A percentile compares a stretch with the other conserved stretches of the same genome.
Conservation (phyloP, 768 basidiomycete genomes). For the Paxillus rubicundulus region DNA sequence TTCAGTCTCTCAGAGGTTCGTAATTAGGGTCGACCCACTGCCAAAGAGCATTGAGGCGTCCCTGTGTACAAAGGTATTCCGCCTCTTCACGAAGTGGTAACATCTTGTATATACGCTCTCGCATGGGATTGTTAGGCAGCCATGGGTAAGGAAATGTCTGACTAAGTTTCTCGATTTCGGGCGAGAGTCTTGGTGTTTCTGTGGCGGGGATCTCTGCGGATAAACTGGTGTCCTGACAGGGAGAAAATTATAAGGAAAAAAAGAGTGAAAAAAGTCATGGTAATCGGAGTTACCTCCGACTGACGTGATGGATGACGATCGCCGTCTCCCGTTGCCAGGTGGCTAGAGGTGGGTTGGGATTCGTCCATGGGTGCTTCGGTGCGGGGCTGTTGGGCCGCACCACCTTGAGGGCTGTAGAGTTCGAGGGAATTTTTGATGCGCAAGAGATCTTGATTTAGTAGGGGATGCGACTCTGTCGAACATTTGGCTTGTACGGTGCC, state of each 20-base stretch:
- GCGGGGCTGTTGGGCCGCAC: conserved; percentile 9
- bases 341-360: conserved; percentile 14
- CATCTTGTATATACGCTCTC: conserved; percentile 60
- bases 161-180: conserved; percentile 48
- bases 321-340: background rate
- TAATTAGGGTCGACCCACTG: conserved; percentile 47
- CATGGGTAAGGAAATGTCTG: conserved; percentile 70
- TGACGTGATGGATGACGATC: conserved; percentile 15
- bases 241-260: background rate
- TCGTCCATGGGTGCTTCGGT: conserved; percentile 4
- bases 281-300: conserved; percentile 21
- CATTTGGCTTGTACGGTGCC: conserved; percentile 41
- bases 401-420: conserved; percentile 43
- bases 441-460: conserved; percentile 56
- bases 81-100: conserved; percentile 61
- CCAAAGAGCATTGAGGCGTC: conserved; percentile 68
- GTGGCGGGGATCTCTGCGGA: conserved; percentile 21
- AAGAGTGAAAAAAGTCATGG: background rate
- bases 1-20: background rate
- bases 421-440: conserved; percentile 69
- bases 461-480: conserved; percentile 48
- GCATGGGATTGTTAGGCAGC: conserved; percentile 59
- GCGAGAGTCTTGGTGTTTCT: conserved; percentile 23
- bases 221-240: conserved; percentile 22
- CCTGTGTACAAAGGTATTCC: conserved; percentile 57